A percentile compares a stretch with the other conserved stretches of the same genome.
Evolutionary conservation across 2,329 filamentous ascomycete genomes (phyloP).

Genomic region (Leptographium lundbergii): DNA sequence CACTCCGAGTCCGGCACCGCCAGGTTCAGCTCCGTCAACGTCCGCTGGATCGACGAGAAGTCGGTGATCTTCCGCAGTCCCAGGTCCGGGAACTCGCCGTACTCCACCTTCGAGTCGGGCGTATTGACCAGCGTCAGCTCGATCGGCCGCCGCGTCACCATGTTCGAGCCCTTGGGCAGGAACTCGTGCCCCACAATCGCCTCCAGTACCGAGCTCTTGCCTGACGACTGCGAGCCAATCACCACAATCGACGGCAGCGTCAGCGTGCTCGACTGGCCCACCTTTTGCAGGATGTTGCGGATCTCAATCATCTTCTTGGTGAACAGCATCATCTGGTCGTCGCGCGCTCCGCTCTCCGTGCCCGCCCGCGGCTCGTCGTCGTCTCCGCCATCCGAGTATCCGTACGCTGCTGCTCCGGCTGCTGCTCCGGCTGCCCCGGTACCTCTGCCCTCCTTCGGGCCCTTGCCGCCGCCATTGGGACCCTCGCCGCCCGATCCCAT

Average conservation of each 20-base stretch:
- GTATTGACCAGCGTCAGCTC: slow-evolving; percentile 95
- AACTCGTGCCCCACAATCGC: slow-evolving; percentile 98
- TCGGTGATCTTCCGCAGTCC: slow-evolving; percentile 83
- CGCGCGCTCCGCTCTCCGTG: slow-evolving; percentile 56
- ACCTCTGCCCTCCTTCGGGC: slow-evolving; percentile 46
- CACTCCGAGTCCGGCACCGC: slow-evolving; percentile 85
- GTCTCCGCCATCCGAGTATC: slow-evolving; percentile 53
- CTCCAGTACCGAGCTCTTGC: slow-evolving; percentile 94
- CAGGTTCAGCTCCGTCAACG: slow-evolving; percentile 85
- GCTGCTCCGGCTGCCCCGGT: slow-evolving; percentile 50
- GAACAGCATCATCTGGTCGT: slow-evolving; percentile 99
- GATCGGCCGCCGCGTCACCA: slow-evolving; percentile 93
- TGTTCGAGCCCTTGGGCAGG: slow-evolving; percentile 92
- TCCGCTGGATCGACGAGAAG: slow-evolving; percentile 84
- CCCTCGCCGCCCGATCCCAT: slow-evolving; percentile 34
- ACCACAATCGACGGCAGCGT: slow-evolving; percentile 96
- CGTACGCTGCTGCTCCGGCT: slow-evolving; percentile 66
- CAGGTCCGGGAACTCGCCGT: slow-evolving; percentile 90
- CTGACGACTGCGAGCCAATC: slow-evolving; percentile 94
- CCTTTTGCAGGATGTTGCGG: slow-evolving; percentile 74
- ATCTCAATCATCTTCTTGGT: slow-evolving; percentile 99
- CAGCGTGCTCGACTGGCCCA: slow-evolving; percentile 81
- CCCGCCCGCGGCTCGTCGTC: slow-evolving; percentile 20
- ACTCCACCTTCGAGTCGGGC: slow-evolving; percentile 73
- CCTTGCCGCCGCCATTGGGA: slow-evolving; percentile 29